Percentiles rank a stretch among this genome's conserved stretches.
Evolutionary conservation across 208 protist genomes (phyloP).

Genomic region (Leishmania lainsoni): DNA sequence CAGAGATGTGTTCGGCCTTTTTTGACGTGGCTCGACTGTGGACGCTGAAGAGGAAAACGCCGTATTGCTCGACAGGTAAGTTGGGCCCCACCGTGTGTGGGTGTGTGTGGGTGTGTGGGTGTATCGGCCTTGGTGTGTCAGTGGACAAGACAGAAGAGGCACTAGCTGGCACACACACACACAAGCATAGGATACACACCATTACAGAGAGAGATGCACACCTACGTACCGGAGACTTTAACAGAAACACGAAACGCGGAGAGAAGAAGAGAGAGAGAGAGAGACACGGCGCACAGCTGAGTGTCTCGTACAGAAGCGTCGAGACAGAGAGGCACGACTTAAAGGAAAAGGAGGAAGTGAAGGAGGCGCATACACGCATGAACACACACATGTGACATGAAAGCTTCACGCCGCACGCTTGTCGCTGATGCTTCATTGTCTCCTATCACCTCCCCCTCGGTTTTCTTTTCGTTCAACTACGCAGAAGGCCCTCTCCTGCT

Average conservation of each 20-base stretch:
- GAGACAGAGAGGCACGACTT: background rate
- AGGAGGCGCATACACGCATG: background rate
- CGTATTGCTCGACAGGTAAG: background rate
- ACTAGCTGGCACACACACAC: slow-evolving; percentile 1
- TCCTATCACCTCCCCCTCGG: background rate
- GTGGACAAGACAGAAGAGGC: background rate
- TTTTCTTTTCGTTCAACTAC: slow-evolving; percentile 7
- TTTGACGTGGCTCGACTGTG: background rate
- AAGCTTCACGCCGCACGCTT: background rate
- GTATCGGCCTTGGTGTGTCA: background rate
- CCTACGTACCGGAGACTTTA: background rate
- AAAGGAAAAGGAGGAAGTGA: background rate
- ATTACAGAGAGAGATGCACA: background rate
- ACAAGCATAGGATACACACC: background rate
- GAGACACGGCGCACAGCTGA: background rate
- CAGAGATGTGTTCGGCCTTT: background rate
- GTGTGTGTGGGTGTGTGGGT: background rate
- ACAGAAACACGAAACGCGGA: background rate
- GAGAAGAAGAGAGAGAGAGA: slow-evolving; percentile 1
- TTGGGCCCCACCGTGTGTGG: background rate
- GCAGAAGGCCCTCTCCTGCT: slow-evolving; percentile 29
- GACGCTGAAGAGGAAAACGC: background rate
- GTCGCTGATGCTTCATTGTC: background rate
- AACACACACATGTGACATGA: background rate
- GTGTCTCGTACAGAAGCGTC: background rate